phyloP scores from a whole-genome alignment of 2,329 filamentous ascomycete species.

The Juglanconis juglandina region DNA sequence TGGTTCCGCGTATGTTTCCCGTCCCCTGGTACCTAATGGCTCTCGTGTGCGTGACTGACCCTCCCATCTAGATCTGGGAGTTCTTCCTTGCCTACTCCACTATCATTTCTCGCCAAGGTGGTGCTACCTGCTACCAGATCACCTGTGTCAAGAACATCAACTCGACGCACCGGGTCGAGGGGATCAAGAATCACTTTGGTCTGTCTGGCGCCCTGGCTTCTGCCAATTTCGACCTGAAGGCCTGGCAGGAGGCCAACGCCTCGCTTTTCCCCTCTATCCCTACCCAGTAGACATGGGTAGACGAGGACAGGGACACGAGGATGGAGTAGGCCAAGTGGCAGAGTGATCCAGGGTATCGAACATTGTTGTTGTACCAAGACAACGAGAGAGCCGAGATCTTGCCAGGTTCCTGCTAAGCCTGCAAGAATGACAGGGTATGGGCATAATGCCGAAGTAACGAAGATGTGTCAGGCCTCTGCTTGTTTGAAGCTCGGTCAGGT shows the following conservation, averaged over 20 bases:
- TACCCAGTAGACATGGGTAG: slow-evolving; percentile 21
- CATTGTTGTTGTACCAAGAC: neutral
- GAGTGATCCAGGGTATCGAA: neutral
- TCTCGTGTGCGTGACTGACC: neutral
- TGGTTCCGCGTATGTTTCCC: slow-evolving; percentile 83
- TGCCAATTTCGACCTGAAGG: slow-evolving; percentile 32
- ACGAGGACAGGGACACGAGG: neutral
- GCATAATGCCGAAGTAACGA: neutral
- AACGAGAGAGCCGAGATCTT: neutral
- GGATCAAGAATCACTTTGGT: slow-evolving; percentile 65
- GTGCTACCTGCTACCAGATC: slow-evolving; percentile 84
- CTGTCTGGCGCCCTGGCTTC: slow-evolving; percentile 56
- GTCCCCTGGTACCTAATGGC: neutral
- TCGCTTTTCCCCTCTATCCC: slow-evolving; percentile 28
- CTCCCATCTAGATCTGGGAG: slow-evolving; percentile 73
- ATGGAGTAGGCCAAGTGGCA: neutral
- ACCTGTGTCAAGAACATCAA: slow-evolving; percentile 88
- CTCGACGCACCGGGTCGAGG: slow-evolving; percentile 76
- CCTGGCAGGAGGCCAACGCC: slow-evolving; percentile 31
- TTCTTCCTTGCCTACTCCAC: slow-evolving; percentile 84
- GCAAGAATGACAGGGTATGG: neutral
- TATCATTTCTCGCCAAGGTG: slow-evolving; percentile 79
- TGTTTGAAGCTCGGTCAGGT: neutral
- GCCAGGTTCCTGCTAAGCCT: neutral
- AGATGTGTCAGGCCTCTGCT: neutral